These are phyloP conservation scores for Yarrowia sp. DNA, from an alignment of 805 yeast genomes.

Conservation along the genomic window DNA sequence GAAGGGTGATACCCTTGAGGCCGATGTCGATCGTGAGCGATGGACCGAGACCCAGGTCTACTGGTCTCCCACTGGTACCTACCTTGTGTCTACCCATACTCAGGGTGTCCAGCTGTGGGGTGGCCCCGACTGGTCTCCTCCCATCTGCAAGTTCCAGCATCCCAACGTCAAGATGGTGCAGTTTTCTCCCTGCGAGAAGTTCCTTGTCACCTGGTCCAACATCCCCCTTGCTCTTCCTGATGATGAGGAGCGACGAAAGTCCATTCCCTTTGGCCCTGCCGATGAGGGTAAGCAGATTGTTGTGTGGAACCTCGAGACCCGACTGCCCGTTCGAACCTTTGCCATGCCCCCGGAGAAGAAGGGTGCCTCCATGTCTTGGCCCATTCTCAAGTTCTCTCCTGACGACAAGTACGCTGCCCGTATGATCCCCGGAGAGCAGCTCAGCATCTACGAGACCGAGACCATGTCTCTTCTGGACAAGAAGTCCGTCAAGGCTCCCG, in stretches of 20 bases:
- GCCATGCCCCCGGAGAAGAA: slow-evolving; percentile 63
- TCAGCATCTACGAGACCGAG: slow-evolving; percentile 82
- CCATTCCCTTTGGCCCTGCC: slow-evolving; percentile 79
- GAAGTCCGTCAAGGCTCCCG: slow-evolving; percentile 78
- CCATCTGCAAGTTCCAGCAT: slow-evolving; percentile 62
- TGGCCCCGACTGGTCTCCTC: slow-evolving; percentile 45
- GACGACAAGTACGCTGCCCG: slow-evolving; percentile 94
- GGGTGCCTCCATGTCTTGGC: slow-evolving; percentile 66
- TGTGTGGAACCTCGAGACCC: slow-evolving; percentile 86
- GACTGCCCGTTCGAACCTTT: slow-evolving; percentile 83
- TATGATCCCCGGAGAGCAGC: slow-evolving; percentile 81
- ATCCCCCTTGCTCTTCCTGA: slow-evolving; percentile 72
- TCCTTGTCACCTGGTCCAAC: slow-evolving; percentile 84
- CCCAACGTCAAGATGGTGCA: slow-evolving; percentile 86
- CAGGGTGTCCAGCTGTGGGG: slow-evolving; percentile 98
- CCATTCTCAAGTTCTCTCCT: slow-evolving; percentile 91
- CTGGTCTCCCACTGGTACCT: slow-evolving; percentile 93
- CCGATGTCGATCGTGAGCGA: slow-evolving; percentile 69
- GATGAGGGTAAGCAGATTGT: slow-evolving; percentile 92
- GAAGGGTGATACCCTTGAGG: slow-evolving; percentile 67
- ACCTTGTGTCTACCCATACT: slow-evolving; percentile 80
- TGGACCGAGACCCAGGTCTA: slow-evolving; percentile 87
- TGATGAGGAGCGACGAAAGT: slow-evolving; percentile 55
- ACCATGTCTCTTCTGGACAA: slow-evolving; percentile 80
- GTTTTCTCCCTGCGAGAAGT: slow-evolving; percentile 90